phyloP scores from a whole-genome alignment of 108 stramenopile genomes.

The Nitzschia sp. region DNA sequence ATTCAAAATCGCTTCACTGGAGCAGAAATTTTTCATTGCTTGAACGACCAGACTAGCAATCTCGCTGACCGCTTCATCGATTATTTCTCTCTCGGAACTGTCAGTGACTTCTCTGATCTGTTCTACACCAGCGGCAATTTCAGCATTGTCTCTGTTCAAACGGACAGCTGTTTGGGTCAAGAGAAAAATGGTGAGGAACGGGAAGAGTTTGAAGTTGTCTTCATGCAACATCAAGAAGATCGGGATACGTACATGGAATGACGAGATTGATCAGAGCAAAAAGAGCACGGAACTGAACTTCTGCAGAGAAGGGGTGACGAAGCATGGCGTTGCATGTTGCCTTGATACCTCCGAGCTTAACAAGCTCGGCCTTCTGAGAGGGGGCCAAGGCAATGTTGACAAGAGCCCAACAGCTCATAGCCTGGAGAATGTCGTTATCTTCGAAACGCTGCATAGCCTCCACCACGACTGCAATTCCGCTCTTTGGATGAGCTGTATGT shows the following conservation, averaged over 20 bases:
- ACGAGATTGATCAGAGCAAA: slow-evolving; percentile 94
- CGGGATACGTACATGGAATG: slow-evolving; percentile 41
- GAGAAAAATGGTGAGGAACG: background rate
- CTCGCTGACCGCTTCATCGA: slow-evolving; percentile 73
- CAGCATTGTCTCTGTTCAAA: background rate
- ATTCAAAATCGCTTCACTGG: slow-evolving; percentile 86
- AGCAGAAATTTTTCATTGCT: slow-evolving; percentile 89
- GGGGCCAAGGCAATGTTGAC: slow-evolving; percentile 91
- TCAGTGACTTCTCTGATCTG: slow-evolving; percentile 7
- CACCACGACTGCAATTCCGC: slow-evolving; percentile 87
- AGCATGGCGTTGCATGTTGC: slow-evolving; percentile 83
- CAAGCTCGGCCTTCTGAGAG: slow-evolving; percentile 77
- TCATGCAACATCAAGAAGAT: background rate
- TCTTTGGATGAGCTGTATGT: slow-evolving; percentile 33
- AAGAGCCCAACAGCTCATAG: slow-evolving; percentile 94
- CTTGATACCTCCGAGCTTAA: slow-evolving; percentile 79
- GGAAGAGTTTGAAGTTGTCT: background rate
- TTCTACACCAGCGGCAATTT: background rate
- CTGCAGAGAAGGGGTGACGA: slow-evolving; percentile 78
- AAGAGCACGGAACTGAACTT: slow-evolving; percentile 92
- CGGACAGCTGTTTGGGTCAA: background rate
- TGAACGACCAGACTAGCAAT: slow-evolving; percentile 75
- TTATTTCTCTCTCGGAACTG: slow-evolving; percentile 45
- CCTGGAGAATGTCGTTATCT: slow-evolving; percentile 76
- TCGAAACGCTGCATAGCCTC: slow-evolving; percentile 83